Conservation (phyloP, 1,284 basidiomycete species). For the Sphaerobolus stellatus region DNA sequence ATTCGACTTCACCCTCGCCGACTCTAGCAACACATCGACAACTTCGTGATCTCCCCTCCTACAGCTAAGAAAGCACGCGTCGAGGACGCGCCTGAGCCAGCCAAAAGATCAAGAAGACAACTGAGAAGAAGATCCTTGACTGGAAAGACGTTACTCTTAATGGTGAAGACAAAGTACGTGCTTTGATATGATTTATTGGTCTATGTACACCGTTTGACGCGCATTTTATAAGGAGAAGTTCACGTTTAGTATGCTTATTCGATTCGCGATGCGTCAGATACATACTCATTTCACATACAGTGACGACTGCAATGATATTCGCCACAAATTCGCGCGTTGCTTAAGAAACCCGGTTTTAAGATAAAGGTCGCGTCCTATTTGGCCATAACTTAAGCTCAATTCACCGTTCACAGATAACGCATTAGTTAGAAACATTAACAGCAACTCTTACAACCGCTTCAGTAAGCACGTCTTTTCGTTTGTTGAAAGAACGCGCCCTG, state of each 20-base stretch:
- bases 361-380: conserved; percentile 23
- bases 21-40: not conserved
- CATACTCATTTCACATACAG: conserved; percentile 26
- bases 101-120: conserved; percentile 25
- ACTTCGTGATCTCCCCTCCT: not conserved
- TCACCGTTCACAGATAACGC: conserved; percentile 39
- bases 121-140: conserved; percentile 16
- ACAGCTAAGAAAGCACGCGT: conserved; percentile 17
- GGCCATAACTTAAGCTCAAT: not conserved
- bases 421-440: conserved; percentile 50
- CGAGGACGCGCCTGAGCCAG: conserved; percentile 21
- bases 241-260: conserved; percentile 31
- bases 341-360: conserved; percentile 45
- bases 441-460: conserved; percentile 47
- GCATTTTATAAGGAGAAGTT: conserved; percentile 24
- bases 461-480: conserved; percentile 31
- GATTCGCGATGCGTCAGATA: not conserved
- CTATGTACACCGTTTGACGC: not conserved
- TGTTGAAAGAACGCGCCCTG: not conserved
- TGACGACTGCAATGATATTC: conserved; percentile 48
- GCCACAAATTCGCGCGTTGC: conserved; percentile 45
- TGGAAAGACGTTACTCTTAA: conserved; percentile 35
- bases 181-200: not conserved
- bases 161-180: conserved; percentile 32
- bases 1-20: conserved; percentile 7